A percentile compares a stretch with the other conserved stretches of the same genome.
phyloP scores from a whole-genome alignment of 192 early-diverging fungal genomes.

The Coemansia sp. region DNA sequence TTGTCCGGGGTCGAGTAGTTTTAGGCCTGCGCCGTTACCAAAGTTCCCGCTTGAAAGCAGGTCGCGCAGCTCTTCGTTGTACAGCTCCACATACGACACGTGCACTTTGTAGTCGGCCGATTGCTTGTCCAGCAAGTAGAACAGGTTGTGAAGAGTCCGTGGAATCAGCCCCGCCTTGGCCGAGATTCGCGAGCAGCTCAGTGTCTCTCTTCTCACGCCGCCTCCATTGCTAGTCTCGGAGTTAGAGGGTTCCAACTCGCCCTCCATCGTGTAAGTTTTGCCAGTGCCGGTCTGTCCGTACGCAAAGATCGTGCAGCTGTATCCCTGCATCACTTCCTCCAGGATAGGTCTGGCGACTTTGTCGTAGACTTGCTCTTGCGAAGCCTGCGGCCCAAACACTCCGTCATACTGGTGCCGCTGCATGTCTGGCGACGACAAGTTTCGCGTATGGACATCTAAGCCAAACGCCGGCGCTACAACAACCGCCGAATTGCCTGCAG shows the following conservation, averaged over 20 bases:
- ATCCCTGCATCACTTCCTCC: conserved; percentile 73
- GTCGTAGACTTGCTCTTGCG: conserved; percentile 81
- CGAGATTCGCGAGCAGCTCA: conserved; percentile 13
- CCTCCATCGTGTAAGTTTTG: conserved; percentile 98
- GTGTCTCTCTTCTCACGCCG: not conserved
- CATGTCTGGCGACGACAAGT: conserved; percentile 45
- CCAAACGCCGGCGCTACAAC: conserved; percentile 56
- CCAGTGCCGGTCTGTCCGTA: conserved; percentile 94
- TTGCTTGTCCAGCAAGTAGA: conserved; percentile 70
- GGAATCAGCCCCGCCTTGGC: conserved; percentile 89
- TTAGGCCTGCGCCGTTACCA: conserved; percentile 49
- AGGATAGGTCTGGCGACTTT: conserved; percentile 82
- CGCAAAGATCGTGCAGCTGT: conserved; percentile 84
- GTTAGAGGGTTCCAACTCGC: conserved; percentile 63
- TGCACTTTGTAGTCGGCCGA: conserved; percentile 78
- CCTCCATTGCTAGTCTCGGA: not conserved
- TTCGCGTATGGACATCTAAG: conserved; percentile 63
- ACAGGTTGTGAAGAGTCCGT: conserved; percentile 79
- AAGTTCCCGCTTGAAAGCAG: conserved; percentile 53
- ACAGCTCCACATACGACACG: conserved; percentile 91
- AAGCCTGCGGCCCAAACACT: conserved; percentile 78
- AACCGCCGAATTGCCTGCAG: conserved; percentile 48
- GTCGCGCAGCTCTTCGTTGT: conserved; percentile 96
- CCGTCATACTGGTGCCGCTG: conserved; percentile 89
- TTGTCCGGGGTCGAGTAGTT: conserved; percentile 72